Evolutionary conservation across 495 filamentous ascomycete species (phyloP), one percentile per base, ranked within the genome.

Genomic region (Aspergillus baeticus): DNA sequence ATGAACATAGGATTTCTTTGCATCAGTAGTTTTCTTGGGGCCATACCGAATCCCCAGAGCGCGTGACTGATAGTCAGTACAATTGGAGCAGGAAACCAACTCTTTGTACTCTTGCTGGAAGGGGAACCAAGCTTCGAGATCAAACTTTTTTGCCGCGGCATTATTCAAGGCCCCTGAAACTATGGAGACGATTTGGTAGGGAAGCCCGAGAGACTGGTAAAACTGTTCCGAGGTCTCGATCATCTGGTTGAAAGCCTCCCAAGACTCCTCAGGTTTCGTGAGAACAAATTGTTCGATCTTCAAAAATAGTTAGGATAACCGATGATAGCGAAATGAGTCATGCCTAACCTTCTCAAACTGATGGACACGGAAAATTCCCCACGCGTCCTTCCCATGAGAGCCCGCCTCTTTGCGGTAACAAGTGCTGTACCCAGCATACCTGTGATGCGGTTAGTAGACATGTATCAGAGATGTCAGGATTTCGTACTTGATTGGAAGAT

Each of bases 351-450:
- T 98, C 72, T 97, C 94, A 65, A 98, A 98, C 67, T 98, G 93
- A 73, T 98, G 94, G 37, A 98, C 92, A 63, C 94, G 87, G 81
- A 97, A 98, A 60, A 98, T 90, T 50, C 94, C 94, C 94, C 94
- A 98, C 5, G 95, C 93, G 65, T 98, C 94, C 72, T 90, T 91
- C 34, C 94, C 94, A 65, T 96, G 92, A 17, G 82, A 72, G 43
- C 94, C 94, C 33, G 94, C 94, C 69, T 98, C 94, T 77, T 95
- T 92, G 39, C 94, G 84, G 72, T 96, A 98, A 67, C 91, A 96
- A 17, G 94, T 96, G 60, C 85, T 90, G 77, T 91, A 96, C 7
- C 94, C 94, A 5, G 92, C 94, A 68, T 98, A 93, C 51, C 78
- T 84, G 53, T 17, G 10, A 22, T 23, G 10, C 17, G 6, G 39